Percentiles rank a stretch among this genome's conserved stretches.
Evolutionary conservation across 2,329 filamentous ascomycete species (phyloP).

Genomic region (Aciculosporium take): DNA sequence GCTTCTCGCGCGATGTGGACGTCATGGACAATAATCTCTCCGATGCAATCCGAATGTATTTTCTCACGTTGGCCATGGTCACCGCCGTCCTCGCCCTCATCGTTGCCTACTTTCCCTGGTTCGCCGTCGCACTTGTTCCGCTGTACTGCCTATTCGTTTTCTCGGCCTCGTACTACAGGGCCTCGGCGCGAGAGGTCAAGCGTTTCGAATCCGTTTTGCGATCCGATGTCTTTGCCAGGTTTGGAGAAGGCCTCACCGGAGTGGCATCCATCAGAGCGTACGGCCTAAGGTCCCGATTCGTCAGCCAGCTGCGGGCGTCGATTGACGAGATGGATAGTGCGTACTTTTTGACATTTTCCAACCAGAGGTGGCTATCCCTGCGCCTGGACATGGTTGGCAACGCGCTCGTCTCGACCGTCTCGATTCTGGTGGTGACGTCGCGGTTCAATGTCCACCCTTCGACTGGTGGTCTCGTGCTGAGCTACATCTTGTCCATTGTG

Average conservation of each 20-base stretch:
- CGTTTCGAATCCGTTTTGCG: conserved; percentile 82
- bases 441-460: conserved; percentile 75
- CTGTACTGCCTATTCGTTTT: conserved; percentile 67
- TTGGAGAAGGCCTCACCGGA: conserved; percentile 75
- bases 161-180: conserved; percentile 74
- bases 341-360: conserved; percentile 90
- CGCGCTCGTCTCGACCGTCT: conserved; percentile 70
- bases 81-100: conserved; percentile 75
- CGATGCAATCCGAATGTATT: conserved; percentile 86
- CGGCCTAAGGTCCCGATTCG: conserved; percentile 64
- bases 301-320: conserved; percentile 49
- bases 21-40: conserved; percentile 90
- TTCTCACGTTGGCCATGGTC: conserved; percentile 72
- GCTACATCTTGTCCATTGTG: conserved; percentile 84
- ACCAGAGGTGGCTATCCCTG: conserved; percentile 83
- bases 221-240: conserved; percentile 78
- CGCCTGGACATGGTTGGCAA: conserved; percentile 77
- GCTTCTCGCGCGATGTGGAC: conserved; percentile 89
- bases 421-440: conserved; percentile 82
- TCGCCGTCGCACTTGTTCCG: conserved; percentile 46
- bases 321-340: conserved; percentile 89
- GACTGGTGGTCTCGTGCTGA: conserved; percentile 75
- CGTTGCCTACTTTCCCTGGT: conserved; percentile 91
- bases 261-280: conserved; percentile 82
- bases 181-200: conserved; percentile 88